These are phyloP conservation scores for Neurospora sp. DNA, from an alignment of 2,329 filamentous ascomycete species.

Conservation along the genomic window DNA sequence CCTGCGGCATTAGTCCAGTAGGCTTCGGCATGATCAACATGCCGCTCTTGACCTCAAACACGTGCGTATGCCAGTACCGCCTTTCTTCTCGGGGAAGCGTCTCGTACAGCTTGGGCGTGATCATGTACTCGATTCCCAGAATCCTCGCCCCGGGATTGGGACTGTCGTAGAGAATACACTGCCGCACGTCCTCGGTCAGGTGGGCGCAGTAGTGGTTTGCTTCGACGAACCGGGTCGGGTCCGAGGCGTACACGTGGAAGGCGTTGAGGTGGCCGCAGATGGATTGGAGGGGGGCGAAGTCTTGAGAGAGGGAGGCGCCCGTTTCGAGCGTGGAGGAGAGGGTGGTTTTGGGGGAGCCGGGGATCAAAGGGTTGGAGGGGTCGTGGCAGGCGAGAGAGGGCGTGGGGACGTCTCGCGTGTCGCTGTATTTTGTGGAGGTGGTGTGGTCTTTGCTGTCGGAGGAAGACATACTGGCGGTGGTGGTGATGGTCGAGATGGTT, in stretches of 20 bases:
- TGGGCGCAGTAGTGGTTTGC: slow-evolving; percentile 81
- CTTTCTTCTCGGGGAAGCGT: slow-evolving; percentile 58
- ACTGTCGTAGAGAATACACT: slow-evolving; percentile 79
- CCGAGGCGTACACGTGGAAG: slow-evolving; percentile 75
- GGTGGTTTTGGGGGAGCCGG: slow-evolving; percentile 40
- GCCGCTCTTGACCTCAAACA: slow-evolving; percentile 66
- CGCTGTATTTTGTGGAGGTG: neutral
- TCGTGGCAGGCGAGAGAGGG: neutral
- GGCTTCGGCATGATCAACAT: slow-evolving; percentile 71
- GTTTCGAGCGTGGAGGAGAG: slow-evolving; percentile 52
- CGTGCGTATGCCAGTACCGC: slow-evolving; percentile 68
- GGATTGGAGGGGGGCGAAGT: slow-evolving; percentile 61
- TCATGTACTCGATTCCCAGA: slow-evolving; percentile 85
- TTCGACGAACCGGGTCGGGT: slow-evolving; percentile 60
- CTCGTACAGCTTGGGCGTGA: slow-evolving; percentile 58
- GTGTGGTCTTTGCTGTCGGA: neutral
- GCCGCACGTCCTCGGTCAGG: slow-evolving; percentile 63
- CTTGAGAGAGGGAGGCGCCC: slow-evolving; percentile 44
- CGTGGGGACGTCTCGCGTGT: neutral
- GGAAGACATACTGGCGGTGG: neutral
- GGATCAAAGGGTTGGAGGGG: neutral
- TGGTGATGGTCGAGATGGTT: neutral
- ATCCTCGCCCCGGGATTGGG: slow-evolving; percentile 57
- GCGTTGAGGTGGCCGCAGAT: slow-evolving; percentile 79
- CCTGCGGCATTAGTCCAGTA: slow-evolving; percentile 37